Evolutionary conservation across 2,329 filamentous ascomycete genomes (phyloP).

Genomic region (Triangularia setosa): DNA sequence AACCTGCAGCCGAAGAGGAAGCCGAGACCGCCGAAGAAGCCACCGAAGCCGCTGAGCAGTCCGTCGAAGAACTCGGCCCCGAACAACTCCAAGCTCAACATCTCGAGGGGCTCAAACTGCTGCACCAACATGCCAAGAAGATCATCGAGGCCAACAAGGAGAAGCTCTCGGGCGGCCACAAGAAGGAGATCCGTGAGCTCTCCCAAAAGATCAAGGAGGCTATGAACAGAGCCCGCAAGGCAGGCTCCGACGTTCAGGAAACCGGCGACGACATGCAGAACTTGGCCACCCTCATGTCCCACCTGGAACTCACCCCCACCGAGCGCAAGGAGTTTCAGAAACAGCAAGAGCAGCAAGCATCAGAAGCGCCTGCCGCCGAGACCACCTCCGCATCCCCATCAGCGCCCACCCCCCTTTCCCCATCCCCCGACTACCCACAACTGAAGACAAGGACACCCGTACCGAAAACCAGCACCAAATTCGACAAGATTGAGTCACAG

Average conservation of each 20-base stretch:
- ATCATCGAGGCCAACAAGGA: slow-evolving; percentile 23
- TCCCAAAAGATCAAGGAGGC: slow-evolving; percentile 60
- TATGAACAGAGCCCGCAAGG: slow-evolving; percentile 48
- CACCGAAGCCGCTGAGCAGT: slow-evolving; percentile 18
- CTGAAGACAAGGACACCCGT: background rate
- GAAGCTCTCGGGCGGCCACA: slow-evolving; percentile 63
- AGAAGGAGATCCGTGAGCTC: slow-evolving; percentile 72
- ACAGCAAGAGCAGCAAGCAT: slow-evolving; percentile 9
- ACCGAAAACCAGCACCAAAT: background rate
- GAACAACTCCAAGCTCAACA: slow-evolving; percentile 36
- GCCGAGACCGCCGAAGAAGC: slow-evolving; percentile 19
- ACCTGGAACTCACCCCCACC: slow-evolving; percentile 26
- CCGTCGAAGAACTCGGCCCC: slow-evolving; percentile 27
- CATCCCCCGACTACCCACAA: background rate
- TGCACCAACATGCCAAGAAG: slow-evolving; percentile 23
- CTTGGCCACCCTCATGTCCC: slow-evolving; percentile 47
- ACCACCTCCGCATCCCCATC: background rate
- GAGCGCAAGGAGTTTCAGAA: slow-evolving; percentile 38
- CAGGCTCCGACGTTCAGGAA: slow-evolving; percentile 33
- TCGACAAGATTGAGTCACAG: slow-evolving; percentile 37
- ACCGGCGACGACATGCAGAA: slow-evolving; percentile 47
- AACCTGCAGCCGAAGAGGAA: slow-evolving; percentile 20
- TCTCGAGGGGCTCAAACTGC: slow-evolving; percentile 43
- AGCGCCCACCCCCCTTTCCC: background rate
- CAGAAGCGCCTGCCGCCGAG: background rate